phyloP scores from a whole-genome alignment of 208 protist species.

The Phytomonas sp. region DNA sequence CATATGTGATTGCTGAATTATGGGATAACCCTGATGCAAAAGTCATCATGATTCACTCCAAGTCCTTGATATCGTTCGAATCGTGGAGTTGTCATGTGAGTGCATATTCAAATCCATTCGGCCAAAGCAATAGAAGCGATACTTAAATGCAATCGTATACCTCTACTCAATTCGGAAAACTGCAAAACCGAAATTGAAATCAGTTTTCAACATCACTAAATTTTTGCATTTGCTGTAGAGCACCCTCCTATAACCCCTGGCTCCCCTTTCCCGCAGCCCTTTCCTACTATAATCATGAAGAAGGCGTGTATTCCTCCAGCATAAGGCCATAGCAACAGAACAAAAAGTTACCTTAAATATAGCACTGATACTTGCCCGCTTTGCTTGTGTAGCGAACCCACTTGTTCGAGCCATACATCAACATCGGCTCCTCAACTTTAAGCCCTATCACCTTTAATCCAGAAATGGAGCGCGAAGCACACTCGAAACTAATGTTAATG shows the following conservation, averaged over 20 bases:
- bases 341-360: slow-evolving; percentile 52
- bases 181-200: neutral
- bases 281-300: neutral
- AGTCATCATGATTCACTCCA: neutral
- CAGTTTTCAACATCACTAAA: neutral
- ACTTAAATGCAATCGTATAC: neutral
- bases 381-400: slow-evolving; percentile 98
- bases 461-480: slow-evolving; percentile 92
- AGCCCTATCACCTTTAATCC: slow-evolving; percentile 95
- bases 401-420: slow-evolving; percentile 90
- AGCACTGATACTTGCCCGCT: slow-evolving; percentile 95
- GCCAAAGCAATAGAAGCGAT: neutral
- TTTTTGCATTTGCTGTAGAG: neutral
- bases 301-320: neutral
- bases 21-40: neutral
- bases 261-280: neutral
- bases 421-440: slow-evolving; percentile 69
- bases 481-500: slow-evolving; percentile 94
- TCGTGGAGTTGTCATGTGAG: neutral
- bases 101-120: neutral
- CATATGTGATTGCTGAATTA: neutral
- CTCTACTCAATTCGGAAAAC: neutral
- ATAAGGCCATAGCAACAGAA: neutral
- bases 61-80: neutral
- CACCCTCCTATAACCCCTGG: neutral